Percentiles rank a stretch among this genome's conserved stretches.
phyloP scores from a whole-genome alignment of 192 early-diverging fungal species.

The Phlyctochytrium bullatum region DNA sequence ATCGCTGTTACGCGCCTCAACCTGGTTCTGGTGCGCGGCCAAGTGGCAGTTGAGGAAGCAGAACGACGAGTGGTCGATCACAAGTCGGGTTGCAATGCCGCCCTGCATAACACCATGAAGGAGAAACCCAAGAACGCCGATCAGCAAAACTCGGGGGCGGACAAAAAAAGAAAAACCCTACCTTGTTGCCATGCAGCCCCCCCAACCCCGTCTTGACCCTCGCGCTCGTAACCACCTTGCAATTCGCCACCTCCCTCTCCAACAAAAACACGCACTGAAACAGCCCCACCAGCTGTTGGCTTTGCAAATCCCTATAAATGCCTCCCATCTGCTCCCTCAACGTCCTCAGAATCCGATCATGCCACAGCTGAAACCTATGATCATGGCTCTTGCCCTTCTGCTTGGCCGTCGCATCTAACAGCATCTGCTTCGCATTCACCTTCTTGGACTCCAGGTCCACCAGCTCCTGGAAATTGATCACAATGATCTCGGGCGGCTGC shows the following conservation, averaged over 20 bases:
- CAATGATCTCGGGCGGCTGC: slow-evolving; percentile 72
- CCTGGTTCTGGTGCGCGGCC: slow-evolving; percentile 79
- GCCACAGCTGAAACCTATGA: slow-evolving; percentile 81
- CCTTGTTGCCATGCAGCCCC: slow-evolving; percentile 91
- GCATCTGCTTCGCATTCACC: slow-evolving; percentile 41
- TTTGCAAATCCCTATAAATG: slow-evolving; percentile 63
- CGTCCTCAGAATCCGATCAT: slow-evolving; percentile 63
- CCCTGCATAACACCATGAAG: slow-evolving; percentile 46
- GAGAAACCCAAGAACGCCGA: slow-evolving; percentile 5
- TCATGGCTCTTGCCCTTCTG: slow-evolving; percentile 19
- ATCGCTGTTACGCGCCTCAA: slow-evolving; percentile 71
- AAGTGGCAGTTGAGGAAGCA: slow-evolving; percentile 87
- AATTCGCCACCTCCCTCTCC: slow-evolving; percentile 53
- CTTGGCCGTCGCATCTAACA: slow-evolving; percentile 13
- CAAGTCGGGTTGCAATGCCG: slow-evolving; percentile 69
- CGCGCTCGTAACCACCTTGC: slow-evolving; percentile 61
- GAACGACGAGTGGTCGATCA: slow-evolving; percentile 75
- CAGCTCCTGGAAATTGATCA: slow-evolving; percentile 83
- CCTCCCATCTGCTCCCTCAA: slow-evolving; percentile 52
- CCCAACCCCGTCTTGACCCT: slow-evolving; percentile 87
- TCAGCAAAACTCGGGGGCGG: background rate
- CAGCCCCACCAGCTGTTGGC: slow-evolving; percentile 85
- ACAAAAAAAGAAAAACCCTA: slow-evolving; percentile 24
- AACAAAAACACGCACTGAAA: slow-evolving; percentile 84
- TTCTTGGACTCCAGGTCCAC: slow-evolving; percentile 68